phyloP scores from a whole-genome alignment of 176 grass and related monocot species.

The Tillandsia fasciculata region DNA sequence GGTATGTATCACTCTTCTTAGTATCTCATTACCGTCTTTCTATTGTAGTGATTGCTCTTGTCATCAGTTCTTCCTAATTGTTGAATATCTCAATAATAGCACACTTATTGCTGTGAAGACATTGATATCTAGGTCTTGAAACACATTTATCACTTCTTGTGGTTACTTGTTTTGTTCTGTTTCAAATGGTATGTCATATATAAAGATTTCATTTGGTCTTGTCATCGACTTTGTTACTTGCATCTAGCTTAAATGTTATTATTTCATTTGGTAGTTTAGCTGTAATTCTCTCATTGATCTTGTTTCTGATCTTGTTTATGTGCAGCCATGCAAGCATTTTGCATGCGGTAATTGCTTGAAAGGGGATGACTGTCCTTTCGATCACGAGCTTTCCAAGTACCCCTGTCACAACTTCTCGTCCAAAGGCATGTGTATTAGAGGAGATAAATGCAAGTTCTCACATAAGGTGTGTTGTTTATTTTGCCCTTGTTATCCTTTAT shows the following conservation, averaged over 20 bases:
- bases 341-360: constrained; percentile 76
- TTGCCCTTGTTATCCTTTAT: neutral
- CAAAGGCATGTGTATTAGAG: constrained; percentile 63
- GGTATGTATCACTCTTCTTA: constrained; percentile 26
- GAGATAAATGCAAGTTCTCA: constrained; percentile 93
- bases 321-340: constrained; percentile 80
- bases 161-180: neutral
- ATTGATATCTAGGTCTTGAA: too few species aligned
- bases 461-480: constrained; percentile 40
- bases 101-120: too few species aligned
- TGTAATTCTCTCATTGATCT: neutral
- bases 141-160: neutral
- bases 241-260: neutral
- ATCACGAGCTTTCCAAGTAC: constrained; percentile 87
- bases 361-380: constrained; percentile 85
- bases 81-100: too few species aligned
- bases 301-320: constrained; percentile 27
- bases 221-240: constrained; percentile 5
- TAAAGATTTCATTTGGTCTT: neutral
- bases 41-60: too few species aligned
- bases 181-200: neutral
- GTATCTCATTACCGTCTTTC: constrained; percentile 2
- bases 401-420: constrained; percentile 73
- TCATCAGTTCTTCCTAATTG: too few species aligned
- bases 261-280: constrained; percentile 5